A percentile compares a stretch with the other conserved stretches of the same genome.
Conservation (phyloP, 1,139 yeast species). For the Geotrichum restrictum region DNA sequence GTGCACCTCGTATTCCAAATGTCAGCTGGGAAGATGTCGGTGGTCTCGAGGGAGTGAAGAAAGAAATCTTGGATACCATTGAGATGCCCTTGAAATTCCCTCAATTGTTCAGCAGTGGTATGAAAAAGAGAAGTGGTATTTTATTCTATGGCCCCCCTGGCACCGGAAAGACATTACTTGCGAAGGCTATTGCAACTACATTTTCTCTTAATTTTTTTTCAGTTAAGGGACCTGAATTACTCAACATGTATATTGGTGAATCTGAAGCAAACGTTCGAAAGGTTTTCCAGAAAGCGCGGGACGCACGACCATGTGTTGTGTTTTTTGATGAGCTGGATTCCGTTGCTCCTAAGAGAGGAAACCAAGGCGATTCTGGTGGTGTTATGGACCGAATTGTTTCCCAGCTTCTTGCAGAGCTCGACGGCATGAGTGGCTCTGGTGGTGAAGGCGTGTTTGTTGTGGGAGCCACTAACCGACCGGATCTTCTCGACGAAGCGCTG, state of each 20-base stretch:
- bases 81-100: conserved; percentile 95
- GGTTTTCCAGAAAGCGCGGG: conserved; percentile 90
- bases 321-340: conserved; percentile 96
- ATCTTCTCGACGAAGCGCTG: conserved; percentile 86
- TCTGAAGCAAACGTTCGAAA: conserved; percentile 95
- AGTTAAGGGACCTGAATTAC: conserved; percentile 91
- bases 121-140: conserved; percentile 90
- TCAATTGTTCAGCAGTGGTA: conserved; percentile 77
- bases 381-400: conserved; percentile 98
- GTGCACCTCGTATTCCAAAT: conserved; percentile 93
- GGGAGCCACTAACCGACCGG: conserved; percentile 96
- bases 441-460: conserved; percentile 96
- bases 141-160: conserved; percentile 98
- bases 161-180: conserved; percentile 90
- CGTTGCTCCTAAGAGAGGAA: conserved; percentile 96
- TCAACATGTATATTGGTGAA: conserved; percentile 97
- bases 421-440: conserved; percentile 84
- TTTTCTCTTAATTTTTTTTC: conserved; percentile 90
- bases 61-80: conserved; percentile 88
- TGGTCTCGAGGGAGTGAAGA: conserved; percentile 82
- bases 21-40: conserved; percentile 96
- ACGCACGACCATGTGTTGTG: conserved; percentile 95
- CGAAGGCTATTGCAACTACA: conserved; percentile 94
- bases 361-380: conserved; percentile 97
- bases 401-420: conserved; percentile 87